Evolutionary conservation across 164 flowering plant genomes (phyloP).

Genomic region (Pachysandra terminalis): DNA sequence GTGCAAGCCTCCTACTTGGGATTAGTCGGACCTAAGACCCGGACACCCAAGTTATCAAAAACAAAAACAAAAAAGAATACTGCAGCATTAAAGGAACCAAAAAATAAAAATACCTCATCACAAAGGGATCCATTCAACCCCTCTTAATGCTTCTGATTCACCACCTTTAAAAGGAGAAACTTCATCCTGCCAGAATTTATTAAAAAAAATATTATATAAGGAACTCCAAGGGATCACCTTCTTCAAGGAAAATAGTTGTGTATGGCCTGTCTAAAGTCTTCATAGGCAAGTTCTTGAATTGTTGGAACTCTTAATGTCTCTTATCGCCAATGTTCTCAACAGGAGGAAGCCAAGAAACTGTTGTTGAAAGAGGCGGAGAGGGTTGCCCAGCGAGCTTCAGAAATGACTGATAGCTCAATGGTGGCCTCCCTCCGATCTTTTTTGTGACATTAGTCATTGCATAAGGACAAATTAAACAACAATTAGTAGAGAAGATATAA

Average conservation of each 20-base stretch:
- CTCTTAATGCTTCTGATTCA: conserved; percentile 80
- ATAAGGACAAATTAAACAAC: not conserved
- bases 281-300: conserved; percentile 72
- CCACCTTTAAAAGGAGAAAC: conserved; percentile 82
- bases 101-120: conserved; percentile 44
- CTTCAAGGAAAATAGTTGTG: not conserved
- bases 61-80: too few relatives aligned
- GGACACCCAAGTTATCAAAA: too few relatives aligned
- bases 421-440: conserved; percentile 92
- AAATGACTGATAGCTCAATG: conserved; percentile 80
- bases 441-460: conserved; percentile 4
- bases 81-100: not conserved
- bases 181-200: conserved; percentile 49
- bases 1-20: too few relatives aligned
- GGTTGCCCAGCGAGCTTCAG: conserved; percentile 83
- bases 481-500: conserved; percentile 6
- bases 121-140: conserved; percentile 54
- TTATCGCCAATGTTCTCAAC: conserved; percentile 48
- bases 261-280: conserved; percentile 49
- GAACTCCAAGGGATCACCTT: not conserved
- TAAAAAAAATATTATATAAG: not conserved
- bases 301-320: conserved; percentile 59
- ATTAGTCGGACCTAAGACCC: too few relatives aligned
- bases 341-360: conserved; percentile 61
- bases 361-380: conserved; percentile 40